Conservation (phyloP, 106 monocot genomes). For the Dioscorea zingiberensis region DNA sequence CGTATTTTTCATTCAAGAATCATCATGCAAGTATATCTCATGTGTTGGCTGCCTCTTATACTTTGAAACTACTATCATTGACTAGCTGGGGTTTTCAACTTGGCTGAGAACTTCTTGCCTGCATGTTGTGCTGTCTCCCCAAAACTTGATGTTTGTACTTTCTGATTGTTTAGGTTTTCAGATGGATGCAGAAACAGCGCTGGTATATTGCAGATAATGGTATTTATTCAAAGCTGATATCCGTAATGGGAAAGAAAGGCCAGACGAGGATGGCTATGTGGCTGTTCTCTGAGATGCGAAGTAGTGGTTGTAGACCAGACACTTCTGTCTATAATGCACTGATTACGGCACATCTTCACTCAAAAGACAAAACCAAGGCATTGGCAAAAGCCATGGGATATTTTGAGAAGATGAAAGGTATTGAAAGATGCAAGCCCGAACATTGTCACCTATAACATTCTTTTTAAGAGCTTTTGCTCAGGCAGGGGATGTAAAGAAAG, state of each 20-base stretch:
- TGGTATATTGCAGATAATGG: slow-evolving; percentile 99
- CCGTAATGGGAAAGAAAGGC: slow-evolving; percentile 97
- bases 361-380: slow-evolving; percentile 72
- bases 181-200: slow-evolving; percentile 98
- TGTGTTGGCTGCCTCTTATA: no score
- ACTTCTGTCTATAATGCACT: slow-evolving; percentile 90
- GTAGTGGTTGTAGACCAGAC: slow-evolving; percentile 86
- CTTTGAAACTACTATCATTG: no score
- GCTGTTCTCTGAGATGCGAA: slow-evolving; percentile 96
- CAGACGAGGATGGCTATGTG: slow-evolving; percentile 98
- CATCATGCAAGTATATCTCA: no score
- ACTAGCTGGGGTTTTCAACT: no score
- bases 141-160: neutral
- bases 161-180: slow-evolving; percentile 56
- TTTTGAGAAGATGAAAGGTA: slow-evolving; percentile 89
- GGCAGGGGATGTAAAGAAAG: slow-evolving; percentile 60
- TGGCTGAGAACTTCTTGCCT: no score
- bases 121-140: no score
- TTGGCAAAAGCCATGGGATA: slow-evolving; percentile 72
- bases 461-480: slow-evolving; percentile 89
- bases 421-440: slow-evolving; percentile 87
- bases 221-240: slow-evolving; percentile 92
- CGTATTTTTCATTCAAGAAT: no score
- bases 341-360: slow-evolving; percentile 86
- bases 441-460: slow-evolving; percentile 88